These are phyloP conservation scores for Rhynchospora pubera DNA, from an alignment of 176 grass and related monocot species.

Conservation along the genomic window DNA sequence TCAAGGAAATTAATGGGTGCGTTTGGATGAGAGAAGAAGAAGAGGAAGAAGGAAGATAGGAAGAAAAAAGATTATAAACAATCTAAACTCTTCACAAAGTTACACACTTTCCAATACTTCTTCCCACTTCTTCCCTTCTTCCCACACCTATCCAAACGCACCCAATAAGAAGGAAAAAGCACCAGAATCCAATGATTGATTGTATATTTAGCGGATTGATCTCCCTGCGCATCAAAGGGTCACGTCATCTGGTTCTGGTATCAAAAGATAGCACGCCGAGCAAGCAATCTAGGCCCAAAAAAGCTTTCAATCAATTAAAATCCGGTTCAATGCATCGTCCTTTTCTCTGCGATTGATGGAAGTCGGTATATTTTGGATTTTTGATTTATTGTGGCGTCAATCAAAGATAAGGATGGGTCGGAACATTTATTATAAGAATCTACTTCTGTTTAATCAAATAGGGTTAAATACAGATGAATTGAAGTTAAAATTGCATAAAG, in stretches of 20 bases:
- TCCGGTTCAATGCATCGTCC: conserved; percentile 25
- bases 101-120: too few relatives aligned
- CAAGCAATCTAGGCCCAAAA: conserved; percentile 1
- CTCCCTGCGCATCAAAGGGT: neutral
- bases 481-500: too few relatives aligned
- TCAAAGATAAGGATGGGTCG: neutral
- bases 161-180: neutral
- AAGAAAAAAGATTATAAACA: too few relatives aligned
- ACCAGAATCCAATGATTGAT: conserved; percentile 7
- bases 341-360: conserved; percentile 15
- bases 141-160: too few relatives aligned
- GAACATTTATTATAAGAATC: too few relatives aligned
- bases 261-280: conserved; percentile 13
- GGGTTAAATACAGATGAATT: too few relatives aligned
- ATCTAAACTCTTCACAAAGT: too few relatives aligned
- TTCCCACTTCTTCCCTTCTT: too few relatives aligned
- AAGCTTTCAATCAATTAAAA: neutral
- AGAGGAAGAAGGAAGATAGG: too few relatives aligned
- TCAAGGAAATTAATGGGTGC: neutral
- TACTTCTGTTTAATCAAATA: too few relatives aligned
- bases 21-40: too few relatives aligned
- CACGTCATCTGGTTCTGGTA: neutral
- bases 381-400: neutral
- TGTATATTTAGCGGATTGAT: neutral
- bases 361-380: neutral